phyloP scores from a whole-genome alignment of 805 yeast genomes.

The Diddensiella santjacobensis region DNA sequence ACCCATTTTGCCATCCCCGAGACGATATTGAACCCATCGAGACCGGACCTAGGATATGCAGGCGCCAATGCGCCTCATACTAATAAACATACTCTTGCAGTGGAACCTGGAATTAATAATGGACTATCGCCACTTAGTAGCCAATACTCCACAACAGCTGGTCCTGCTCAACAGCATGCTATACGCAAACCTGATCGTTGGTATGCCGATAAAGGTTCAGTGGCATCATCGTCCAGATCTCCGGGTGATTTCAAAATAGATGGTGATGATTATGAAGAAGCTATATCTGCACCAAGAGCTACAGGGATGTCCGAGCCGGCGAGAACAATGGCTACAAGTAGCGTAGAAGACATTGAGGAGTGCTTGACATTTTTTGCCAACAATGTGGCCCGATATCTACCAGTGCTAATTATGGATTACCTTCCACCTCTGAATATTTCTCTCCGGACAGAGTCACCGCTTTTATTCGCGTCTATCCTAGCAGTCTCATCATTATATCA shows the following conservation, averaged over 20 bases:
- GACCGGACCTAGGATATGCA: background rate
- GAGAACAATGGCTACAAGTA: background rate
- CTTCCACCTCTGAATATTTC: slow-evolving; percentile 15
- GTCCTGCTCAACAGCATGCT: no score
- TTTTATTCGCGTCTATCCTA: slow-evolving; percentile 20
- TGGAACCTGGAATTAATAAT: no score
- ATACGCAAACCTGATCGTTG: slow-evolving; percentile 1
- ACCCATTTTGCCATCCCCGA: slow-evolving; percentile 4
- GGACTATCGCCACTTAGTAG: background rate
- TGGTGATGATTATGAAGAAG: background rate
- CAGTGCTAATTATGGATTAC: slow-evolving; percentile 22
- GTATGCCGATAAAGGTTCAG: slow-evolving; percentile 1
- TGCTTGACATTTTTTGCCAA: slow-evolving; percentile 18
- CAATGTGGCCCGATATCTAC: slow-evolving; percentile 20
- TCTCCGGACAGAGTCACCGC: slow-evolving; percentile 14
- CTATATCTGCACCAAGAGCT: slow-evolving; percentile 2
- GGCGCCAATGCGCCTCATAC: background rate
- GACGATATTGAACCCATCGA: background rate
- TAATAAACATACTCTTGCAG: background rate
- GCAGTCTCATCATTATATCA: slow-evolving; percentile 21
- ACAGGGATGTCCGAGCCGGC: background rate
- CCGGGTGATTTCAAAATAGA: background rate
- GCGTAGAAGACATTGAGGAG: slow-evolving; percentile 7
- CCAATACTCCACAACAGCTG: background rate
- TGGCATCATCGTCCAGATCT: background rate